Percentiles rank a stretch among this genome's conserved stretches.
These are phyloP conservation scores for Blumeria hordei DNA, from an alignment of 2,329 filamentous ascomycete species.

Conservation along the genomic window DNA sequence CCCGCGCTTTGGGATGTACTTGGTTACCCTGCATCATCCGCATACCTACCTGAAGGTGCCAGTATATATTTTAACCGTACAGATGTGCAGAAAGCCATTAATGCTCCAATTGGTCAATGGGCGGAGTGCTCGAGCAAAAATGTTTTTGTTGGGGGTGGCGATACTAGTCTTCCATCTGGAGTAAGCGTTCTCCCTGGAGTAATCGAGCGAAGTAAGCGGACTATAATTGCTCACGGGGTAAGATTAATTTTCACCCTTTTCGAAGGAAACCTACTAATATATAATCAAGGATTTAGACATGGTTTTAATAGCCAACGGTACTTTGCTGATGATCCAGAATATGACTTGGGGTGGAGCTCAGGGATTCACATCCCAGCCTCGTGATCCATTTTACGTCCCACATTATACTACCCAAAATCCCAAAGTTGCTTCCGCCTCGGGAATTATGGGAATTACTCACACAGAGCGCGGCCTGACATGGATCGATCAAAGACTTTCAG, in stretches of 20 bases:
- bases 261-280: no score
- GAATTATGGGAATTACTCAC: slow-evolving; percentile 43
- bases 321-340: slow-evolving; percentile 40
- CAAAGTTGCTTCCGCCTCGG: slow-evolving; percentile 40
- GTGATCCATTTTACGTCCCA: slow-evolving; percentile 9
- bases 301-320: slow-evolving; percentile 36
- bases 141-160: slow-evolving; percentile 23
- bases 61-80: slow-evolving; percentile 36
- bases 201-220: slow-evolving; percentile 48
- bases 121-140: slow-evolving; percentile 24
- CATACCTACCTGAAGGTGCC: slow-evolving; percentile 37
- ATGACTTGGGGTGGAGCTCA: slow-evolving; percentile 45
- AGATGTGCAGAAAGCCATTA: slow-evolving; percentile 36
- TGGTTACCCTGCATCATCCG: slow-evolving; percentile 38
- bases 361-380: slow-evolving; percentile 27
- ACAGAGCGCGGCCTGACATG: slow-evolving; percentile 57
- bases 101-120: slow-evolving; percentile 47
- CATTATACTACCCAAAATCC: slow-evolving; percentile 24
- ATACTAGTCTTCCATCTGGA: slow-evolving; percentile 28
- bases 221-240: slow-evolving; percentile 48
- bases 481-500: slow-evolving; percentile 34
- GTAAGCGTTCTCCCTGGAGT: slow-evolving; percentile 40
- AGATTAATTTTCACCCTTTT: no score
- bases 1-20: slow-evolving; percentile 46
- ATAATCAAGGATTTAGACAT: slow-evolving; percentile 23